phyloP scores from a whole-genome alignment of 192 early-diverging fungal species.

The Rhizoclosmatium globosum region DNA sequence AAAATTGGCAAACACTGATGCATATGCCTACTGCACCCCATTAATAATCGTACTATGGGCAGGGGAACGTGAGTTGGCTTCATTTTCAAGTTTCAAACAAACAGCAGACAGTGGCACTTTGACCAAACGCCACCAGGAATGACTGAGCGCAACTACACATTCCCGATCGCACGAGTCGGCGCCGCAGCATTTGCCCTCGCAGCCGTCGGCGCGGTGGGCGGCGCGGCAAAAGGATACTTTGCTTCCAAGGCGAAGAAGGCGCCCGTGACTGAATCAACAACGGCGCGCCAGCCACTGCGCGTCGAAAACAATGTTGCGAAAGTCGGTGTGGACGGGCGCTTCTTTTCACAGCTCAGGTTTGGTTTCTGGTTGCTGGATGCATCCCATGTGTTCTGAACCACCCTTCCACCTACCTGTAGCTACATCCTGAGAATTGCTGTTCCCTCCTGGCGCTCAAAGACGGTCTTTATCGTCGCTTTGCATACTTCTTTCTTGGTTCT shows the following conservation, averaged over 20 bases:
- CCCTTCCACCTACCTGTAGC: constrained; percentile 48
- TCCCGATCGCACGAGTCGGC: no score
- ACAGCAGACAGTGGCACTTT: no score
- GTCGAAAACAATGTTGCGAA: constrained; percentile 50
- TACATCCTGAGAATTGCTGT: constrained; percentile 84
- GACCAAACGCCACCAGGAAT: no score
- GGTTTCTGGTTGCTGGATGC: not conserved
- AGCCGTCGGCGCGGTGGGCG: not conserved
- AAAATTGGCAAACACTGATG: no score
- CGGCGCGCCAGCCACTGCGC: constrained; percentile 34
- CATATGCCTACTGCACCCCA: no score
- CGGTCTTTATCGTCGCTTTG: constrained; percentile 77
- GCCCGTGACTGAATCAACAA: not conserved
- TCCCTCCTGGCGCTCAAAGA: constrained; percentile 81
- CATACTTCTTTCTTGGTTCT: constrained; percentile 89
- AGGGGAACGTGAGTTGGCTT: no score
- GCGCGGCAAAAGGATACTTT: not conserved
- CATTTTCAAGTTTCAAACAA: no score
- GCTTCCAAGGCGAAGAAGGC: not conserved
- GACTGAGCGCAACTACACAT: no score
- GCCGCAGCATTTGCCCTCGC: not conserved
- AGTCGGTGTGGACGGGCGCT: constrained; percentile 57
- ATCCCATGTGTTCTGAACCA: not conserved
- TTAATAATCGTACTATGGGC: no score
- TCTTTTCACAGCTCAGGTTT: constrained; percentile 48